These are phyloP conservation scores for Fonsecaea pedrosoi DNA, from an alignment of 2,329 filamentous ascomycete genomes.

Conservation along the genomic window DNA sequence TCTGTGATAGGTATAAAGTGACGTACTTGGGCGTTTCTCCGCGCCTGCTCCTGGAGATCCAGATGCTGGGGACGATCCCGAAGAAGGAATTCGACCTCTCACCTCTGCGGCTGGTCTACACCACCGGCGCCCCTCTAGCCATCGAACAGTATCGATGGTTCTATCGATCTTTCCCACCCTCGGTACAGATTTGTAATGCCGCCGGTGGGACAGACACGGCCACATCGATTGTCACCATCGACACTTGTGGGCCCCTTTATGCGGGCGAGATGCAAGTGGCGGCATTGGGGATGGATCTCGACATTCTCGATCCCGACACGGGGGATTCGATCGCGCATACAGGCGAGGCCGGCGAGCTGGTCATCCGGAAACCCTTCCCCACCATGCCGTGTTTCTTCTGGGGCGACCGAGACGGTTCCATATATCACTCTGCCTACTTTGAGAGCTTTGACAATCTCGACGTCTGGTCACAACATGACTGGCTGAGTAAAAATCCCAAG, in stretches of 20 bases:
- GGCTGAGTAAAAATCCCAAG: constrained; percentile 70
- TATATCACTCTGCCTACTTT: constrained; percentile 54
- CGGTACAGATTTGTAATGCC: constrained; percentile 41
- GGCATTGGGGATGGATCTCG: constrained; percentile 52
- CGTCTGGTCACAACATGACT: constrained; percentile 82
- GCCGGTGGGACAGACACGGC: constrained; percentile 40
- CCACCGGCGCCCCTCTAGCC: constrained; percentile 18
- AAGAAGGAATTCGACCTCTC: constrained; percentile 41
- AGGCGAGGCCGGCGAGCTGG: constrained; percentile 67
- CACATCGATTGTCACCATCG: constrained; percentile 45
- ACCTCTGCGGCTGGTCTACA: constrained; percentile 40
- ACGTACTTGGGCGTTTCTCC: constrained; percentile 72
- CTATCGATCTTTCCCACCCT: constrained; percentile 35
- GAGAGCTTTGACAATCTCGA: constrained; percentile 5
- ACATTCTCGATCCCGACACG: constrained; percentile 22
- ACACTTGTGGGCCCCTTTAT: constrained; percentile 73
- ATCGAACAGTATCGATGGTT: constrained; percentile 4
- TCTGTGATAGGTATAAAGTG: constrained; percentile 65
- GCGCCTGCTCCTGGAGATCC: constrained; percentile 75
- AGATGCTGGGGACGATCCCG: constrained; percentile 68
- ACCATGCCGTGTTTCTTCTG: constrained; percentile 74
- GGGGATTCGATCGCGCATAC: constrained; percentile 59
- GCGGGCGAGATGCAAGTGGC: constrained; percentile 62
- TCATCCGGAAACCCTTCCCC: constrained; percentile 74
- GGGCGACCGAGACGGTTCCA: constrained; percentile 56